A percentile compares a stretch with the other conserved stretches of the same genome.
Conservation (phyloP, 768 basidiomycete genomes). For the Boletus patriciae region DNA sequence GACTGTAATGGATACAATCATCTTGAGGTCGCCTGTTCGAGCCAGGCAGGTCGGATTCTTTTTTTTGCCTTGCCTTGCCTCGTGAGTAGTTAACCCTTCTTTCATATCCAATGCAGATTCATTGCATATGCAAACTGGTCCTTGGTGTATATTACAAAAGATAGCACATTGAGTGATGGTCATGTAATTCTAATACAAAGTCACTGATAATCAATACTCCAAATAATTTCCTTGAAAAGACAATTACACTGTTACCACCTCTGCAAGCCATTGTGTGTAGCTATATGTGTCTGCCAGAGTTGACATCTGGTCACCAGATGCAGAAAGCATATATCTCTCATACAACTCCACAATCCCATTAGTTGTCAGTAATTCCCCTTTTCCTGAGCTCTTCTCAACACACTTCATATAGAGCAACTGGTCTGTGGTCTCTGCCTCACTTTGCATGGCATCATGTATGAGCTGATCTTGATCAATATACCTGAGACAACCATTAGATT, state of each 20-base stretch:
- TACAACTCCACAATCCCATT: constrained; percentile 21
- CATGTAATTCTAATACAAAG: no score
- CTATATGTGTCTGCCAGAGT: constrained; percentile 7
- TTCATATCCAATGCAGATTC: no score
- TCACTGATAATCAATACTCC: not conserved
- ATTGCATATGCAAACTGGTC: no score
- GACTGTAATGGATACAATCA: constrained; percentile 42
- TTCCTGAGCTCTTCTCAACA: constrained; percentile 42
- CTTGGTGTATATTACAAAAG: no score
- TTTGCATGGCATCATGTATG: constrained; percentile 56
- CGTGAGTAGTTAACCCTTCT: no score
- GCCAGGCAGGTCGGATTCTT: constrained; percentile 52
- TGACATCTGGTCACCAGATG: constrained; percentile 3
- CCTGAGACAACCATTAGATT: constrained; percentile 34
- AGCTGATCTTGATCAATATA: constrained; percentile 77
- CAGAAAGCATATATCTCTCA: constrained; percentile 20
- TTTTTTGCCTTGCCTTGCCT: not conserved
- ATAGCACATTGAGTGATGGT: no score
- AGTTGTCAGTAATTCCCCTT: constrained; percentile 8
- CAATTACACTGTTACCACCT: not conserved
- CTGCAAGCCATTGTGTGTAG: constrained; percentile 26
- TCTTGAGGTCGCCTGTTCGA: constrained; percentile 65
- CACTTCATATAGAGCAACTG: constrained; percentile 54
- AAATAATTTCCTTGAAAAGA: not conserved
- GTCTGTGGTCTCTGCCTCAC: constrained; percentile 56